Conservation (phyloP, 2,329 filamentous ascomycete species). For the Ceratocystis harringtonii region DNA sequence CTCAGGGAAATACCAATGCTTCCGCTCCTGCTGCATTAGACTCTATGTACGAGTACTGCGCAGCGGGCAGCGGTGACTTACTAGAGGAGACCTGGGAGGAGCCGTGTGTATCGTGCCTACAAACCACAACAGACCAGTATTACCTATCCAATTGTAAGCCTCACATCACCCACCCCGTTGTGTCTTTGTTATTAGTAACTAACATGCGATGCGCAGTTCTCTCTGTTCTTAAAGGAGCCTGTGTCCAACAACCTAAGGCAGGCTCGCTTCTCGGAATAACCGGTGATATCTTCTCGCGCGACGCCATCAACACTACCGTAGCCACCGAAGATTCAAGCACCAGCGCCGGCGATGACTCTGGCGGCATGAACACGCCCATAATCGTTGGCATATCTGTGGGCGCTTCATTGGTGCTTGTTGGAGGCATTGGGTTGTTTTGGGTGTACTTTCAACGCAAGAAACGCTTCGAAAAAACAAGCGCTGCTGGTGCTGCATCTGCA, state of each 20-base stretch:
- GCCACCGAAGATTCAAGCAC: slow-evolving; percentile 11
- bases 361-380: slow-evolving; percentile 32
- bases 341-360: slow-evolving; percentile 22
- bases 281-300: slow-evolving; percentile 29
- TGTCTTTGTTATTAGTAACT: slow-evolving; percentile 12
- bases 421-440: slow-evolving; percentile 30
- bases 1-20: slow-evolving; percentile 23
- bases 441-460: slow-evolving; percentile 34
- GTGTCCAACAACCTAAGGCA: slow-evolving; percentile 29
- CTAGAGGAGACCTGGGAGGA: slow-evolving; percentile 22
- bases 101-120: slow-evolving; percentile 31
- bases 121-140: slow-evolving; percentile 26
- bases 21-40: slow-evolving; percentile 18
- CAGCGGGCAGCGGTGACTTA: slow-evolving; percentile 26
- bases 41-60: slow-evolving; percentile 29
- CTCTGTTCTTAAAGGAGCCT: slow-evolving; percentile 33
- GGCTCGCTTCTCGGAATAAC: slow-evolving; percentile 29
- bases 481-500: neutral
- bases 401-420: slow-evolving; percentile 29
- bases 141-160: slow-evolving; percentile 38
- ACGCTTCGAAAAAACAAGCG: slow-evolving; percentile 18
- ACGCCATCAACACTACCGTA: slow-evolving; percentile 28
- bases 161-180: neutral
- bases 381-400: slow-evolving; percentile 40
- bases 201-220: slow-evolving; percentile 27